Evolutionary conservation across 1,284 basidiomycete species (phyloP), one percentile per base, ranked within the genome.

Genomic region (Moniliella sp.): DNA sequence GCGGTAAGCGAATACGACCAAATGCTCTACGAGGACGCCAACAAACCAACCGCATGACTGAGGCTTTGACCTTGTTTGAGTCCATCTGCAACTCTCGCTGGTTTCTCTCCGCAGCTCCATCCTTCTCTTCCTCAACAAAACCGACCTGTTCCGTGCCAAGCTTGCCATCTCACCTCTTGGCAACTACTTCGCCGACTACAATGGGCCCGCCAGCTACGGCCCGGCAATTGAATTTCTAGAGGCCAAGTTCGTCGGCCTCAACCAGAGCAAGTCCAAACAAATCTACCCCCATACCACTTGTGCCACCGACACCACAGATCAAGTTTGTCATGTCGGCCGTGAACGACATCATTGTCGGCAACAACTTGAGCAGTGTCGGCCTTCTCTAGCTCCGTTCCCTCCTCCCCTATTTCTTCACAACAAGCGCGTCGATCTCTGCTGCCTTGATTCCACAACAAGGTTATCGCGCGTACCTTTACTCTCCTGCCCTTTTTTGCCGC

Each of bases 141-240:
- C 91, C 58, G 86, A 94, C 64, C 65, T 94, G 34, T 93, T 97
- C 65, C 76, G 78, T 10, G 81, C 84, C 61, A 94, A 93, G 62
- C 69, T 94, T 4, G 77, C 78, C 1, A 67, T 73, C 33, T 86
- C 81, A 30, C 84, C 84, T 2, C 60, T 93, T 34, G 71, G 71
- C 15, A 73, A 80, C 60, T 88, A 82, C 65, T 93, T 93, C 73
- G 78, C 80, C 48, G 62, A 63, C 43, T 64, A 62, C 48, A 48
- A 37, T 1, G 48, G 46, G 11, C 45, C 48, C 25, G 27, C 40
- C 8, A 48, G 52, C 27, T 55, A 48, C 41, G 45, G 51, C 19
- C 31, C 53, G 8, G 51, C 50, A 12, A 50, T 45, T 36, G 46
- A 54, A 33, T 62, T 49, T 48, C 52, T 61, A 30, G 39, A 48